These are phyloP conservation scores for Clitopilus hobsonii DNA, from an alignment of 768 basidiomycete species.

Conservation along the genomic window DNA sequence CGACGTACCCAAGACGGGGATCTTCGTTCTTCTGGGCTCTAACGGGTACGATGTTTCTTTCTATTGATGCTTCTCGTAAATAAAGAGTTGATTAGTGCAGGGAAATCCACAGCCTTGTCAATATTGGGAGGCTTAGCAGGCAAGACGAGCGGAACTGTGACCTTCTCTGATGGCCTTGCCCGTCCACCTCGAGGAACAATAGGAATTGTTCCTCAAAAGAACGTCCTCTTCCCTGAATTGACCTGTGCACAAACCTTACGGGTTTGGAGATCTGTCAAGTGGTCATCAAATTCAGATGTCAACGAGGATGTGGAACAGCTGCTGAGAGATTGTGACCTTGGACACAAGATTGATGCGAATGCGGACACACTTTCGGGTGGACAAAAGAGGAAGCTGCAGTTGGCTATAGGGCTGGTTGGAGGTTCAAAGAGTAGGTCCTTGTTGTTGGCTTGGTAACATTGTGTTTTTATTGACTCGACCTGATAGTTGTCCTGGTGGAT, in stretches of 20 bases:
- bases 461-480: background rate
- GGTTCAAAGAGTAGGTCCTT: conserved; percentile 58
- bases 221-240: conserved; percentile 75
- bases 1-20: conserved; percentile 65
- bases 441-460: background rate
- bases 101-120: conserved; percentile 71
- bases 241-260: conserved; percentile 68
- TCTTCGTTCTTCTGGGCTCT: conserved; percentile 74
- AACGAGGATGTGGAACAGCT: conserved; percentile 62
- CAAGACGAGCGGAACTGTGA: conserved; percentile 53
- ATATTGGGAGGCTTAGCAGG: conserved; percentile 61
- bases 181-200: conserved; percentile 59
- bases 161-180: conserved; percentile 47
- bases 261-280: conserved; percentile 72
- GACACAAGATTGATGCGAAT: conserved; percentile 62
- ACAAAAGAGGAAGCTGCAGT: conserved; percentile 78
- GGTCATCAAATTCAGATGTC: conserved; percentile 36
- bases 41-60: conserved; percentile 45
- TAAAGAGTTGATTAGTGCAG: conserved; percentile 44
- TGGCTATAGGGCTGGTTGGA: conserved; percentile 76
- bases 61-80: background rate
- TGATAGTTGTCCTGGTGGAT: conserved; percentile 51
- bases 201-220: conserved; percentile 81
- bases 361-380: conserved; percentile 70
- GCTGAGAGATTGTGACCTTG: conserved; percentile 68